A percentile compares a stretch with the other conserved stretches of the same genome.
These are phyloP conservation scores for Claviceps purpurea DNA, from an alignment of 2,329 filamentous ascomycete genomes.

Conservation along the genomic window DNA sequence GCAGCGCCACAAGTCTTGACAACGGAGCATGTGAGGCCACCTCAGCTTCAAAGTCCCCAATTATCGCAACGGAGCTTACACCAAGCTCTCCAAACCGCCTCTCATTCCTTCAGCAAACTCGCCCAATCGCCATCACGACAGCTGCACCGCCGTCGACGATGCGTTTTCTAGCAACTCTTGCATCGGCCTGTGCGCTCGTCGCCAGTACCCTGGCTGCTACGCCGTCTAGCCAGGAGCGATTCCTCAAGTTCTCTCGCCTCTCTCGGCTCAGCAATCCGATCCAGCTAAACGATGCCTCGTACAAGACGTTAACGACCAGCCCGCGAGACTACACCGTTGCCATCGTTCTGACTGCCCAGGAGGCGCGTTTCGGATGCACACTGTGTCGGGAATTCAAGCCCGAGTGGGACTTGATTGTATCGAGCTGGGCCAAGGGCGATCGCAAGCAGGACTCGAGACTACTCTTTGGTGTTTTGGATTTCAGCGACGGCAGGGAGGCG, in stretches of 20 bases:
- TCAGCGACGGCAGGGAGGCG: conserved; percentile 65
- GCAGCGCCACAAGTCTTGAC: background rate
- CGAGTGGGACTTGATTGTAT: conserved; percentile 79
- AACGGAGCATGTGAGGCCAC: conserved; percentile 16
- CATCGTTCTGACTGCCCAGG: conserved; percentile 76
- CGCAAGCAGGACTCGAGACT: conserved; percentile 58
- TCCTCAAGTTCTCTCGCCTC: conserved; percentile 57
- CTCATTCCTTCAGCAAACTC: background rate
- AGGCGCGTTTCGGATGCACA: conserved; percentile 68
- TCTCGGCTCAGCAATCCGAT: conserved; percentile 52
- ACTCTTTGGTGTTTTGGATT: conserved; percentile 78
- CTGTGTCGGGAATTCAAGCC: conserved; percentile 86
- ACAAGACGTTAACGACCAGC: conserved; percentile 58
- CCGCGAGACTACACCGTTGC: conserved; percentile 76
- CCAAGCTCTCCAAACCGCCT: conserved; percentile 1
- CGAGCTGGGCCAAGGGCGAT: conserved; percentile 79
- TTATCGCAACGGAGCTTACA: conserved; percentile 8
- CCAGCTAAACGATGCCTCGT: conserved; percentile 65
- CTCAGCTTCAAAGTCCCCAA: conserved; percentile 18
- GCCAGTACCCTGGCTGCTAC: conserved; percentile 49
- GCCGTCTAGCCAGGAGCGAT: conserved; percentile 51
- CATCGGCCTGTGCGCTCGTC: conserved; percentile 49
- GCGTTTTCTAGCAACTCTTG: conserved; percentile 52
- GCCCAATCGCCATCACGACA: conserved; percentile 7
- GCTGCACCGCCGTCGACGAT: conserved; percentile 33